Evolutionary conservation across 441 rosid genomes (phyloP), one percentile per base, ranked within the genome.

Genomic region (Oxalis stricta): DNA sequence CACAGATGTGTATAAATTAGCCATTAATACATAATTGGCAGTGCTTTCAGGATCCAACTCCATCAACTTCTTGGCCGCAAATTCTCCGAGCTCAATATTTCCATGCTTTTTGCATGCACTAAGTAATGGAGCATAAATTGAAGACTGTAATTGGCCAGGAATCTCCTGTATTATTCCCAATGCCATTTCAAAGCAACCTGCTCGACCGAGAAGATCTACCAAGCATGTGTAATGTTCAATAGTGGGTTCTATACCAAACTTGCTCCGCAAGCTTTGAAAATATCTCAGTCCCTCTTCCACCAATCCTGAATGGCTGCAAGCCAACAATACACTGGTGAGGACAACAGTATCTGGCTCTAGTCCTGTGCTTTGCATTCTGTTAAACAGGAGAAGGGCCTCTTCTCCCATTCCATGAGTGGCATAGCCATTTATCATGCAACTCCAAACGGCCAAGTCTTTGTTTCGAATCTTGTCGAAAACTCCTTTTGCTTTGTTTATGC

Each of bases 341-440:
- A 41, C 33, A 14, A 31, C 56, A 24, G 52, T 49, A 24, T 69
- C 74, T 5, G 70, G 74, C 18, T 49, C 32, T 13, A 56, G 38
- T 14, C 59, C 52, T 19, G 18, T 39, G 14, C 45, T 50, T 31
- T 33, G 56, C 73, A 68, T 68, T 44, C 42, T 38, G 4, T 43
- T 37, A 48, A 68, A 68, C 10, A 61, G 18, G 35, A 8, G 22
- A 23, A 45, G 4, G 16, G 52, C 58, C 33, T 44, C 32, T 18
- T 44, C 24, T 44, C 46, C 52, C 37, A 37, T 37, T 21, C 59
- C 59, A 29, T 53, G 35, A 33, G 45, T 38, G 16, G 51, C 59
- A 20, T 44, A 47, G 12, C 52, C 59, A 19, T 31, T 18, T 19
- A 53, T 38, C 41, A 53, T 53, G 1, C 45, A 41, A 22, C 44